Conservation (phyloP, 495 filamentous ascomycete species). For the Massariosphaeria phaeospora region DNA sequence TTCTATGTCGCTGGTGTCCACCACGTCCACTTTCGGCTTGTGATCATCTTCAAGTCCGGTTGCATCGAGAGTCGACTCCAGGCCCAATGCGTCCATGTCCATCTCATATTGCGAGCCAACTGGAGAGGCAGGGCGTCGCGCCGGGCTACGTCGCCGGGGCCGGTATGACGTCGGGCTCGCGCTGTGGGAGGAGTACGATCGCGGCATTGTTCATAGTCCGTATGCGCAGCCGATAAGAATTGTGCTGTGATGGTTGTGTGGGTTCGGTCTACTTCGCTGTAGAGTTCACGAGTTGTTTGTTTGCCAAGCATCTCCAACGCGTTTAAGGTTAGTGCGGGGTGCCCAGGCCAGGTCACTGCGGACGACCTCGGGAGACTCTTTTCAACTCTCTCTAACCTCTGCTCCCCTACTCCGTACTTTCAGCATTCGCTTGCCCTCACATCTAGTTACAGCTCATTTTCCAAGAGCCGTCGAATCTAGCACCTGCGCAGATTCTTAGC, state of each 20-base stretch:
- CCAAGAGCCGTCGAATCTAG: too few relatives aligned
- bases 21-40: conserved; percentile 15
- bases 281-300: too few relatives aligned
- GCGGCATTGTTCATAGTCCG: conserved; percentile 21
- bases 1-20: conserved; percentile 37
- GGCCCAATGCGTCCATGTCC: conserved; percentile 25
- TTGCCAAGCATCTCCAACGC: not conserved
- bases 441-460: too few relatives aligned
- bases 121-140: conserved; percentile 15
- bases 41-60: conserved; percentile 12
- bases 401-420: not conserved
- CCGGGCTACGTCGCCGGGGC: conserved; percentile 14
- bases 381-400: not conserved
- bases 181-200: conserved; percentile 20
- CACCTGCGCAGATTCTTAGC: too few relatives aligned
- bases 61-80: conserved; percentile 28
- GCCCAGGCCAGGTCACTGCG: not conserved
- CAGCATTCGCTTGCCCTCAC: too few relatives aligned
- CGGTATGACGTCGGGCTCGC: conserved; percentile 25
- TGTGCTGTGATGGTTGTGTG: not conserved
- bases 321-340: not conserved
- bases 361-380: not conserved
- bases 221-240: not conserved
- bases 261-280: not conserved
- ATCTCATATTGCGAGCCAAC: conserved; percentile 27